These are phyloP conservation scores for Teunomyces lycoperdinae DNA, from an alignment of 805 yeast genomes.

Conservation along the genomic window DNA sequence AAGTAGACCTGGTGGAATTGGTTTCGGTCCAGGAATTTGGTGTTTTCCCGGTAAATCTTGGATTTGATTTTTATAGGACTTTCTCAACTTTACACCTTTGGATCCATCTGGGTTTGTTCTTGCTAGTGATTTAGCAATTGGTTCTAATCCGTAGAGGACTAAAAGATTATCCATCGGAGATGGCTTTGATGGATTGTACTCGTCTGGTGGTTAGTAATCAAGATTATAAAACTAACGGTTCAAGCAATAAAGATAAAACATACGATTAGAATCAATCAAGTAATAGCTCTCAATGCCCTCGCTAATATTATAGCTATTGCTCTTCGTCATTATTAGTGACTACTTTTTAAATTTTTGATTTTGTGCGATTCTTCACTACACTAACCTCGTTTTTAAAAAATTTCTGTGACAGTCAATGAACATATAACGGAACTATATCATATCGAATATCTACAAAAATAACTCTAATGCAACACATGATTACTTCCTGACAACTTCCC, in stretches of 20 bases:
- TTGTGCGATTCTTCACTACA: neutral
- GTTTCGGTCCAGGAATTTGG: conserved; percentile 50
- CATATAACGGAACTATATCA: conserved; percentile 5
- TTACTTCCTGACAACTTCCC: conserved; percentile 48
- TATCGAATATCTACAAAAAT: conserved; percentile 3
- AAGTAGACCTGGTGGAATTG: conserved; percentile 32
- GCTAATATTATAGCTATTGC: conserved; percentile 4
- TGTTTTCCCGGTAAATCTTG: conserved; percentile 81
- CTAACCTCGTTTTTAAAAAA: neutral
- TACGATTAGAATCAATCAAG: conserved; percentile 24
- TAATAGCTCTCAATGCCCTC: conserved; percentile 22
- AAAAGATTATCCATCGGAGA: conserved; percentile 75
- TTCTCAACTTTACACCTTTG: conserved; percentile 87
- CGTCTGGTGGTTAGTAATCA: conserved; percentile 15
- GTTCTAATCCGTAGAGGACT: conserved; percentile 61
- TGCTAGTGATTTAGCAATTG: conserved; percentile 76
- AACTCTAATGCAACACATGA: neutral
- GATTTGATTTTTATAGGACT: conserved; percentile 92
- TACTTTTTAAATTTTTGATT: neutral
- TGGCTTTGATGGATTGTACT: conserved; percentile 50
- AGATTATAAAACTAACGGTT: neutral
- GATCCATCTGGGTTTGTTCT: conserved; percentile 85
- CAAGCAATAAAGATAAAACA: conserved; percentile 4
- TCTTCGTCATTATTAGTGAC: neutral
- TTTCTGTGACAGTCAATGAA: conserved; percentile 3